Conservation (phyloP, 352 stramenopile genomes). For the Globisporangium splendens region DNA sequence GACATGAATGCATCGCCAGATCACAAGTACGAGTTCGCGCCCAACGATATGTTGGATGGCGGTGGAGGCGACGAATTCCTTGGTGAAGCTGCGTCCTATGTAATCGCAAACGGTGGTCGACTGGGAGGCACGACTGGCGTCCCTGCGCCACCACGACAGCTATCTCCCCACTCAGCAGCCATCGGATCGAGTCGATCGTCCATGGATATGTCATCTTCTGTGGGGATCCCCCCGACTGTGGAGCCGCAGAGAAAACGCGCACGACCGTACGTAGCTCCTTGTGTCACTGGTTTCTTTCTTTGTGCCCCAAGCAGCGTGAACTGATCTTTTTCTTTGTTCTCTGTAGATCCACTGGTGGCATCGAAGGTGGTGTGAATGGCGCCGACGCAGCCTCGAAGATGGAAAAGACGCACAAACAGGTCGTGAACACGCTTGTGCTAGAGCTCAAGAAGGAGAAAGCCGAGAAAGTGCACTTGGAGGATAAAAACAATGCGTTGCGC, state of each 20-base stretch:
- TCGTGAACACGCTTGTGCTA: conserved; percentile 44
- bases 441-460: conserved; percentile 58
- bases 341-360: conserved; percentile 16
- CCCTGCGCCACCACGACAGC: background rate
- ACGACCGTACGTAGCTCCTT: conserved; percentile 31
- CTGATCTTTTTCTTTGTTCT: background rate
- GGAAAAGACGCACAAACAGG: conserved; percentile 34
- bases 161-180: conserved; percentile 4
- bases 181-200: background rate
- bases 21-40: conserved; percentile 9
- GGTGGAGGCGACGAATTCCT: conserved; percentile 8
- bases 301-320: background rate
- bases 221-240: background rate
- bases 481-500: conserved; percentile 62
- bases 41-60: conserved; percentile 1
- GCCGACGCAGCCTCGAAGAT: conserved; percentile 12
- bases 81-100: conserved; percentile 2
- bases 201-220: background rate
- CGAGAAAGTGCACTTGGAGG: conserved; percentile 47
- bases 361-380: conserved; percentile 15
- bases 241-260: conserved; percentile 39
- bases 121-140: background rate
- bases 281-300: background rate
- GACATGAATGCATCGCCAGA: conserved; percentile 3
- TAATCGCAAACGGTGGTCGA: background rate